These are phyloP conservation scores for Coix lacrymajobi DNA, from an alignment of 176 grass and related monocot genomes.

Conservation along the genomic window DNA sequence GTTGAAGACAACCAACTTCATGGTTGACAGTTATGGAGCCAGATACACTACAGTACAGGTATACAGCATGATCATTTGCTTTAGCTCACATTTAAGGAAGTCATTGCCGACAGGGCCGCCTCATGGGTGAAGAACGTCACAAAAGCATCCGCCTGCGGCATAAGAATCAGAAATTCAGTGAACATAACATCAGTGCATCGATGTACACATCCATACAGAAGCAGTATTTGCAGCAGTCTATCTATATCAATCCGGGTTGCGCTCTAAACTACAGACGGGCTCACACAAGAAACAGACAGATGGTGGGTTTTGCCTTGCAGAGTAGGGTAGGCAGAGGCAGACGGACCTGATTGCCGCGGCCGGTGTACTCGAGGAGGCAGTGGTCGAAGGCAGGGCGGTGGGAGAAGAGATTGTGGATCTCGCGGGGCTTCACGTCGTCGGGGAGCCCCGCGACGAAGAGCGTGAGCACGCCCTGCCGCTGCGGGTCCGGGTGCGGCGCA, in stretches of 20 bases:
- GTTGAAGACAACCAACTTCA: neutral
- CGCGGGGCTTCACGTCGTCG: slow-evolving; percentile 77
- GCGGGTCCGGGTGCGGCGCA: slow-evolving; percentile 26
- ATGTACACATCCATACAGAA: neutral
- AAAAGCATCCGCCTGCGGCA: slow-evolving; percentile 75
- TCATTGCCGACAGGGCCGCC: slow-evolving; percentile 65
- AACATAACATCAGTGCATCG: neutral
- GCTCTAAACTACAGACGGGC: neutral
- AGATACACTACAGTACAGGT: neutral
- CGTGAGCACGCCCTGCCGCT: slow-evolving; percentile 47
- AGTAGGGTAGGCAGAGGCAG: neutral
- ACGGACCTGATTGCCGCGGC: slow-evolving; percentile 73
- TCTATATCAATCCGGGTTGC: neutral
- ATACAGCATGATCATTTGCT: neutral
- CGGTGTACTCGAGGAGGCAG: slow-evolving; percentile 90
- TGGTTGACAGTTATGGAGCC: neutral
- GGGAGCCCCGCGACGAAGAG: slow-evolving; percentile 83
- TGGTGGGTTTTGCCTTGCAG: neutral
- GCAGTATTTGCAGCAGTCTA: neutral
- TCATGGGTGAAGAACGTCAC: slow-evolving; percentile 89
- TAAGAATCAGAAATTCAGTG: slow-evolving; percentile 26
- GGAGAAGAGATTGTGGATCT: slow-evolving; percentile 93
- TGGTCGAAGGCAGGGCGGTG: slow-evolving; percentile 78
- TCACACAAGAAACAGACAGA: neutral
- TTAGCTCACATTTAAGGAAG: slow-evolving; percentile 77